Conservation (phyloP, 495 filamentous ascomycete genomes). For the Bacidia gigantensis region DNA sequence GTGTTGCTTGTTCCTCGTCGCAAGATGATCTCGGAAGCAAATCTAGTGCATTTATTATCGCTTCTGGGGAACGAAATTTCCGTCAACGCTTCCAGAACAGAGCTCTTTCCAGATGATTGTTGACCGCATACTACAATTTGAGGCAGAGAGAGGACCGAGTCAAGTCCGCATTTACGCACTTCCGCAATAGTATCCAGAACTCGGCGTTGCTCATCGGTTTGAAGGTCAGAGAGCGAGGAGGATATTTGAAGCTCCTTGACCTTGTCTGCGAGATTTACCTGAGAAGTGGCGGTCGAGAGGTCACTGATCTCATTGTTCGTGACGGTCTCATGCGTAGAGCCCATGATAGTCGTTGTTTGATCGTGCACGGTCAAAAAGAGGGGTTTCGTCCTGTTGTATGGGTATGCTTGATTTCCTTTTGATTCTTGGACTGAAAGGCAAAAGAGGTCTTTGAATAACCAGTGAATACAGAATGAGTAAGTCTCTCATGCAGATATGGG, state of each 20-base stretch:
- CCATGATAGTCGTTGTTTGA: neutral
- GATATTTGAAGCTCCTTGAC: conserved; percentile 5
- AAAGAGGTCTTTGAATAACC: too few relatives aligned
- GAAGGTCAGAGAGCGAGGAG: conserved; percentile 6
- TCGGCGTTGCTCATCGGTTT: conserved; percentile 19
- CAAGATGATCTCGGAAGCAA: conserved; percentile 44
- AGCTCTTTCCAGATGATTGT: conserved; percentile 52
- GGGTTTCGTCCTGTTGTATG: too few relatives aligned
- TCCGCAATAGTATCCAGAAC: conserved; percentile 24
- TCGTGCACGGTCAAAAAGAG: too few relatives aligned
- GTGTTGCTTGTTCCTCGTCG: conserved; percentile 21
- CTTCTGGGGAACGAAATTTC: conserved; percentile 44
- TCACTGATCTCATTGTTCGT: neutral
- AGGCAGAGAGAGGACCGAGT: conserved; percentile 29
- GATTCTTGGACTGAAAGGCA: too few relatives aligned
- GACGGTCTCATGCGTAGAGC: neutral
- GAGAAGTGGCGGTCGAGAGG: neutral
- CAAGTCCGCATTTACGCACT: conserved; percentile 22
- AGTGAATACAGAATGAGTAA: too few relatives aligned
- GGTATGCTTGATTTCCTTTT: too few relatives aligned
- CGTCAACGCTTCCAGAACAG: conserved; percentile 52
- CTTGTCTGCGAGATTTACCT: neutral
- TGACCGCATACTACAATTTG: conserved; percentile 55
- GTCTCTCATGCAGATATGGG: too few relatives aligned
- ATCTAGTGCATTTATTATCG: conserved; percentile 40